Base-by-base conservation (phyloP, 805 yeast species). In the Kurtzmaniella cleridarum region DNA sequence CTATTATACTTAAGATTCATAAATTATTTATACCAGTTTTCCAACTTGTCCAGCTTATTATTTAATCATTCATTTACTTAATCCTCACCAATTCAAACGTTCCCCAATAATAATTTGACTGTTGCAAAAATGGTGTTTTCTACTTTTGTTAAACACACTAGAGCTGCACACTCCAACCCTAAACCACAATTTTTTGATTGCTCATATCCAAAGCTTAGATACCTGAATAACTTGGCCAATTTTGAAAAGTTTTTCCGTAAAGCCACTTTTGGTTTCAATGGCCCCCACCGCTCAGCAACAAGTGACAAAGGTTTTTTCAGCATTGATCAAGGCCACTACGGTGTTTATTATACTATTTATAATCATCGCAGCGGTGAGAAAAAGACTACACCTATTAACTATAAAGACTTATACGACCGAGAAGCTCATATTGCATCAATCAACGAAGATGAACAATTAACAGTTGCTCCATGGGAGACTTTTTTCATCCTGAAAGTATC, bases 251-350 rank as follows among this genome's bases (percentile, higher is more conserved):
- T 29, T 24, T 40, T 31, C 28, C 35, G 30, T 20, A 34, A 30
- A 16, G 29, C 39, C 7, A 30, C 32, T 26, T 38, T 32, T 27
- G 35, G 42, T 20, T 34, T 42, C 24, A 45, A 40, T 33, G 54
- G 45, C 23, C 59, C 58, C 12, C 59, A 51, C 39, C 55, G 55
- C 16, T 49, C 55, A 17, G 41, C 36, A 10, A 42, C 46, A 3
- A 39, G 50, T 14, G 39, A 38, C 20, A 40, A 43, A n/a, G 24
- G 24, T 20, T 51, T 44, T 36, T 51, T 65, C 37, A 47, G 56
- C 12, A 62, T 66, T 13, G 59, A 54, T 37, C 42, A 47, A 16
- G 74, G 74, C n/a, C 74, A 68, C 41, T 68, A 66, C 44, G 74
- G 73, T 1, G 48, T 68, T 15, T 68, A 68, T 44, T 68, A 57